Evolutionary conservation across 192 early-diverging fungal species (phyloP).

Genomic region (Oehlia diaphana): DNA sequence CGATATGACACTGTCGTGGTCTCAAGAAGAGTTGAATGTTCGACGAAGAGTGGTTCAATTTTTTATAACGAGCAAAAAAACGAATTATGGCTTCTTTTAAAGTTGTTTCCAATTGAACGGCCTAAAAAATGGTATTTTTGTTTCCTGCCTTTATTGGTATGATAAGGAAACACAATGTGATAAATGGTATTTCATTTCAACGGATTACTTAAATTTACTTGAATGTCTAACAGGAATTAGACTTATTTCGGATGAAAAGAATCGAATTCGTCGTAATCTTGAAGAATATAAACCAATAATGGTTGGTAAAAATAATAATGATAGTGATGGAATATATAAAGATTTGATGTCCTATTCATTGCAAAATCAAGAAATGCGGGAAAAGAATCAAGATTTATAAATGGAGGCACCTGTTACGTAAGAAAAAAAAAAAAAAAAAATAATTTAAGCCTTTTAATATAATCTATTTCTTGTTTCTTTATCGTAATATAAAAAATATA

Average conservation of each 20-base stretch:
- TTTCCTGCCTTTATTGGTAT: slow-evolving; percentile 82
- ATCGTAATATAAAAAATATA: no score
- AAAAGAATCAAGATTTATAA: slow-evolving; percentile 89
- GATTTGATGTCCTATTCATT: slow-evolving; percentile 79
- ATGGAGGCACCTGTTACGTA: slow-evolving; percentile 66
- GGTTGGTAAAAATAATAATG: slow-evolving; percentile 72
- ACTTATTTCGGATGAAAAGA: slow-evolving; percentile 83
- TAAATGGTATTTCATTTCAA: slow-evolving; percentile 77
- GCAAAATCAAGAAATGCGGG: slow-evolving; percentile 85
- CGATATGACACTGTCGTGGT: slow-evolving; percentile 68
- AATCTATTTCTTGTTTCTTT: no score
- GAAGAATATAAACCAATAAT: slow-evolving; percentile 79
- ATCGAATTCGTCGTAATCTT: slow-evolving; percentile 82
- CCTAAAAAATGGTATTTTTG: slow-evolving; percentile 66
- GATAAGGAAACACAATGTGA: slow-evolving; percentile 43
- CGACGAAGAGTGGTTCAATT: slow-evolving; percentile 74
- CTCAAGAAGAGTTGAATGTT: slow-evolving; percentile 61
- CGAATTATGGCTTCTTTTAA: slow-evolving; percentile 66
- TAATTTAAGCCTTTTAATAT: no score
- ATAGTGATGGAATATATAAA: slow-evolving; percentile 79
- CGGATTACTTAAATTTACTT: slow-evolving; percentile 71
- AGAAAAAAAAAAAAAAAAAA: no score
- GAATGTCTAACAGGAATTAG: slow-evolving; percentile 51
- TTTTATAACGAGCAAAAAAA: slow-evolving; percentile 65
- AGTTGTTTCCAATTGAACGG: slow-evolving; percentile 54